Percentiles rank a stretch among this genome's conserved stretches.
Evolutionary conservation across 2,329 filamentous ascomycete genomes (phyloP).

Genomic region (Talaromyces sp.): DNA sequence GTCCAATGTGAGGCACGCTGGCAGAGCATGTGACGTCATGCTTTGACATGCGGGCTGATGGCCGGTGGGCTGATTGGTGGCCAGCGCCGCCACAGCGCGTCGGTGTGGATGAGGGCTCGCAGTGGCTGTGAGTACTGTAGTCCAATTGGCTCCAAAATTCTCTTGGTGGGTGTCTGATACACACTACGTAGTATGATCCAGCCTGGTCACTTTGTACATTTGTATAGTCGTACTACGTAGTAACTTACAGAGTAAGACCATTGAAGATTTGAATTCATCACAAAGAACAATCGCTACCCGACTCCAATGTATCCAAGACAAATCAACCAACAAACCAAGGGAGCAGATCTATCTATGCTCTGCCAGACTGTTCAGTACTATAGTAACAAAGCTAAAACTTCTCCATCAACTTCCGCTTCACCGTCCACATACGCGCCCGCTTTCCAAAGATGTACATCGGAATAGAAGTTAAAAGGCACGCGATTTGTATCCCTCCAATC

Average conservation of each 20-base stretch:
- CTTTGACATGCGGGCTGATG: background rate
- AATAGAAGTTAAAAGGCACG: conserved; percentile 68
- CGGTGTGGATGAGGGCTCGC: background rate
- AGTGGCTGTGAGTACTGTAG: background rate
- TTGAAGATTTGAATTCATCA: background rate
- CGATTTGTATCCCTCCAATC: conserved; percentile 81
- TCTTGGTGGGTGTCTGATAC: too few species aligned
- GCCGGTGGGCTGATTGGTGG: background rate
- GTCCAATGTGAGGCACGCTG: background rate
- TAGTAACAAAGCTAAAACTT: conserved; percentile 50
- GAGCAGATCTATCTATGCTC: background rate
- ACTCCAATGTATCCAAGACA: background rate
- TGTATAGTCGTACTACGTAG: too few species aligned
- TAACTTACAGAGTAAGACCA: too few species aligned
- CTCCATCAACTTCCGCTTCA: conserved; percentile 81
- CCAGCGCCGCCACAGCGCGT: background rate
- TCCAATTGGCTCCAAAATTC: background rate
- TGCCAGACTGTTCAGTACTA: background rate
- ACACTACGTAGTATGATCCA: too few species aligned
- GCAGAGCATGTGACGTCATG: background rate
- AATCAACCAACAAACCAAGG: background rate
- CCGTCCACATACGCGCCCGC: conserved; percentile 89
- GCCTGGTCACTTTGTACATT: too few species aligned
- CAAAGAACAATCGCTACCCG: background rate
- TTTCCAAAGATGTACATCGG: conserved; percentile 96